A percentile compares a stretch with the other conserved stretches of the same genome.
phyloP scores from a whole-genome alignment of 2,329 filamentous ascomycete species.

The Leptosphaerulina australis region DNA sequence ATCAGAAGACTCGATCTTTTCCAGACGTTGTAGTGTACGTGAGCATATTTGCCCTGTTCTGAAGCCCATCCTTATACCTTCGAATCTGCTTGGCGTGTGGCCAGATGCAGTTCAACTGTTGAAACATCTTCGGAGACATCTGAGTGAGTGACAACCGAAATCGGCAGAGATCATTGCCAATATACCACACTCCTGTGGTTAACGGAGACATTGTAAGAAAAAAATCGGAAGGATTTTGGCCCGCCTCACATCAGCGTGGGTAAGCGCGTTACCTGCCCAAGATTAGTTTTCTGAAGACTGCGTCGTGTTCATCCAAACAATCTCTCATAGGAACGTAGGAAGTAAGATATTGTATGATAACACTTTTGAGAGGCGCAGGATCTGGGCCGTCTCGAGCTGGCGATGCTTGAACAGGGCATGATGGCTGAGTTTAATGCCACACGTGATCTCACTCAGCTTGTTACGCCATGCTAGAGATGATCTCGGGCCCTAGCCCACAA shows the following conservation, averaged over 20 bases:
- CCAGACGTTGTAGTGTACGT: background rate
- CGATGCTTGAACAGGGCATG: too few relatives aligned
- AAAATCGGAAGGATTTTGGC: background rate
- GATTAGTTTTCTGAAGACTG: too few relatives aligned
- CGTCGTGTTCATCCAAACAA: background rate
- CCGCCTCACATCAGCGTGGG: constrained; percentile 11
- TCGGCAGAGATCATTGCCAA: background rate
- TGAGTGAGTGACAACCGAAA: background rate
- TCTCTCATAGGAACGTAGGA: too few relatives aligned
- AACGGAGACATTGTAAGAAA: background rate
- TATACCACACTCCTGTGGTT: background rate
- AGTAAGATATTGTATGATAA: too few relatives aligned
- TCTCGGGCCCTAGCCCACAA: too few relatives aligned
- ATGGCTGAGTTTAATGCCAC: too few relatives aligned
- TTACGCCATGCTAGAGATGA: too few relatives aligned
- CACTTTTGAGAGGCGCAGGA: too few relatives aligned
- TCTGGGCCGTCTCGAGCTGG: too few relatives aligned
- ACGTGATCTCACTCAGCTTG: too few relatives aligned
- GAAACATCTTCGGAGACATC: background rate
- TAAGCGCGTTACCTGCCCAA: too few relatives aligned
- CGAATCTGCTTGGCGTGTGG: background rate
- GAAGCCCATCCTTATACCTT: constrained; percentile 1
- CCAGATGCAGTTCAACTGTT: background rate
- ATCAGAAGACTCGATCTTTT: background rate
- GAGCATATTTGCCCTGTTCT: background rate